Evolutionary conservation across 345 rosid species (phyloP), one percentile per base, ranked within the genome.

Genomic region (Lepidium didymum): DNA sequence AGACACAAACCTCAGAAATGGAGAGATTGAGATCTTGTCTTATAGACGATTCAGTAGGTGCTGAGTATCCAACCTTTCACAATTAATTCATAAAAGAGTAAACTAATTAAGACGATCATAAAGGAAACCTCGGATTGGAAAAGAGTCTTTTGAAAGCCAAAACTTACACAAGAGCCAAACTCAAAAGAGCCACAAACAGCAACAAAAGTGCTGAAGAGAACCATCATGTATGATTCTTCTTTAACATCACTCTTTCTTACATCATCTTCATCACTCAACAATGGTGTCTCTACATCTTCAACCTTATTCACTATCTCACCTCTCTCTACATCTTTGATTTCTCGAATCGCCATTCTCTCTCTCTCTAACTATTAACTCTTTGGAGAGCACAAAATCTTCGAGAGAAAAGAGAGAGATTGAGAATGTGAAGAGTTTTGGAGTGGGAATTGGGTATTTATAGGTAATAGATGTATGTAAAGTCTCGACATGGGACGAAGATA

Each of bases 11-110:
- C 91, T 92, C 78, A 12, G 96, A 72, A 29, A 87, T 47, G 40
- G 91, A 85, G 36, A 93, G 88, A 70, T 77, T 51, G 73, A 93
- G 94, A 79, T 93, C 98, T 75, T 84, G 84, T 68, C 81, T 83
- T 38, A 93, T 83, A 51, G 94, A 86, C 61, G 94, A 88, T 51
- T 90, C 90, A 75, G 90, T 81, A 31, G 98, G 97, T 19, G 98
- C 96, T 56, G 98, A 88, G 83, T 86, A 92, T 33, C 98, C 96
- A 80, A 86, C 96, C 98, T 92, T 86, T 58, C 81, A 82, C 72
- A 85, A 74, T 81, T 65, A 16, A 52, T 6, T 6, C 4, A 45
- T 6, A 10, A 15, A 16, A 41, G 38, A 43, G 55, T n/a, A 41
- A 41, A 66, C 1, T 18, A 13, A 54, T 13, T 31, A n/a, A 35